phyloP scores from a whole-genome alignment of 768 basidiomycete species.

The Psilocybe cyanescens region DNA sequence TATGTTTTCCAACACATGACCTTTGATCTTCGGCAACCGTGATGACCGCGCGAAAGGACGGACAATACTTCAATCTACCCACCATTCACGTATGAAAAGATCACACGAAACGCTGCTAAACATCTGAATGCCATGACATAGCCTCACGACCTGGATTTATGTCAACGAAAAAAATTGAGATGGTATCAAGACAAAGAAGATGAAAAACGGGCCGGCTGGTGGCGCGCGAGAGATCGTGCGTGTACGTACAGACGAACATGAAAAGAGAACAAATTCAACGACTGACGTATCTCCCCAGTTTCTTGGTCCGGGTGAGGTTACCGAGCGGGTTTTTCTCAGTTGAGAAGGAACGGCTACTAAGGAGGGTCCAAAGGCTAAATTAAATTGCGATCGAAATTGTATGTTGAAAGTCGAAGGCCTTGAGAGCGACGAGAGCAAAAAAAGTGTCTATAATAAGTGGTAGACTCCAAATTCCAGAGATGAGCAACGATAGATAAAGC shows the following conservation, averaged over 20 bases:
- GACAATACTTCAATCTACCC: constrained; percentile 15
- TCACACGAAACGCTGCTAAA: constrained; percentile 14
- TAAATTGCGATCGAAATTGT: background rate
- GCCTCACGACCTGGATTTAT: constrained; percentile 11
- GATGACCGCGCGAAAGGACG: constrained; percentile 28
- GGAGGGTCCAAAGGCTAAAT: constrained; percentile 1
- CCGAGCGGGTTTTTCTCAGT: no score
- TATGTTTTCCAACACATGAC: constrained; percentile 19
- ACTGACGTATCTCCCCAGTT: constrained; percentile 15
- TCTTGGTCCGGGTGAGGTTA: constrained; percentile 6
- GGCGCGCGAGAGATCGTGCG: constrained; percentile 7
- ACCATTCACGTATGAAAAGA: constrained; percentile 10
- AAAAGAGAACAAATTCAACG: background rate
- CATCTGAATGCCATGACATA: constrained; percentile 8
- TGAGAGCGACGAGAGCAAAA: background rate
- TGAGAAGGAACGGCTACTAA: background rate
- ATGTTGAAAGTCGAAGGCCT: background rate
- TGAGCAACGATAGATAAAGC: constrained; percentile 1
- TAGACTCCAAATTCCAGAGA: background rate
- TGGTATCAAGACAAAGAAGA: background rate
- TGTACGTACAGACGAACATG: background rate
- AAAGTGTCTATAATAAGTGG: background rate
- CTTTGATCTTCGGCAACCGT: constrained; percentile 22
- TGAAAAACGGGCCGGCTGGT: constrained; percentile 11
- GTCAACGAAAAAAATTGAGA: constrained; percentile 11